Evolutionary conservation across 306 rosid genomes (phyloP), one percentile per base, ranked within the genome.

Genomic region (Sechiopsis laciniata): DNA sequence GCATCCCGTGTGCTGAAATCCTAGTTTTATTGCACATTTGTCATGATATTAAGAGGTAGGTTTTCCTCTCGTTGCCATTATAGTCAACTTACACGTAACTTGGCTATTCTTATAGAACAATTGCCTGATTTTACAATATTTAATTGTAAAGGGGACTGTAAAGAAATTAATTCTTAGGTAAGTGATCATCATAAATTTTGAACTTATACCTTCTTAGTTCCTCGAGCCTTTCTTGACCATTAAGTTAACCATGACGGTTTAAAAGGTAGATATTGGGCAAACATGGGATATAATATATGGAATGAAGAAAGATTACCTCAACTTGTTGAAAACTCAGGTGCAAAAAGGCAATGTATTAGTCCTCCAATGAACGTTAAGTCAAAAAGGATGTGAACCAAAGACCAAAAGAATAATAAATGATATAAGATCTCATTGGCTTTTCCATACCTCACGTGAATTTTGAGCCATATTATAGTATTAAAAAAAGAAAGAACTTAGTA

Each of bases 321-420:
- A 67, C 40, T 67, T 67, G 72, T 42, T 66, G 13, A 35, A 64
- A 61, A 6, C 55, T 22, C 11, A 67, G 35, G 12, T 20, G 45
- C 73, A 69, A 69, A 69, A 69, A 69, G 73, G 13, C 37, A 68
- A 13, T 46, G 73, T 46, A 48, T 68, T 56, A 68, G 73, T 68
- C 73, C 46, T 68, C 73, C 40, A 17, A 20, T 46, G 40, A 69
- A 22, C 40, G 45, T 48, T 21, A 69, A 69, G 73, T 69, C 73
- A 69, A 69, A 69, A 69, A 68, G 73, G 57, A 68, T 20, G 57
- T 22, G 73, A 48, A 42, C 55, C 57, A 46, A 66, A 22, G 21
- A 17, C 55, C 10, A 24, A 68, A 68, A 6, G 29, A 68, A 20
- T 7, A 67, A 69, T 22, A 50, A 69, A 50, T 50, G 57, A 48